phyloP scores from a whole-genome alignment of 2,329 filamentous ascomycete genomes.

The Diaporthe amygdali region DNA sequence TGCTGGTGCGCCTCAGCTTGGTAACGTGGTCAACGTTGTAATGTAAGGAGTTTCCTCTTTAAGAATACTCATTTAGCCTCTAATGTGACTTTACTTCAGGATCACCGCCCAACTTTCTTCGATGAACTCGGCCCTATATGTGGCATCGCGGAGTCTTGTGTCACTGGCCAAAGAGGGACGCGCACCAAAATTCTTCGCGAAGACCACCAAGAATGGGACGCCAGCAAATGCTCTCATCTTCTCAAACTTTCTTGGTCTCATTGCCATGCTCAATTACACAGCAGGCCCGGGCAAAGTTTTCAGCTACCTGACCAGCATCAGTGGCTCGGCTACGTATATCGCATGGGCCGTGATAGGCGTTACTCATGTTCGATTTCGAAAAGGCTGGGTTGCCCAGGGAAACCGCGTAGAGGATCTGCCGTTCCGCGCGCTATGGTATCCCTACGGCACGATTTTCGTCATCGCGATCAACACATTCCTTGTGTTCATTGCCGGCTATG shows the following conservation, averaged over 20 bases:
- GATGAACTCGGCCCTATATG: conserved; percentile 39
- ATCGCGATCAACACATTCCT: conserved; percentile 53
- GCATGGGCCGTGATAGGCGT: conserved; percentile 43
- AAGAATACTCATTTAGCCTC: no score
- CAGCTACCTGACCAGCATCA: conserved; percentile 22
- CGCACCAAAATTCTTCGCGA: conserved; percentile 34
- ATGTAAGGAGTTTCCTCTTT: conserved; percentile 26
- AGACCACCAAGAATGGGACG: conserved; percentile 34
- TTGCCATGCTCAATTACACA: conserved; percentile 37
- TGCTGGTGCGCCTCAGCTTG: conserved; percentile 34
- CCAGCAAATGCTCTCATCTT: conserved; percentile 36
- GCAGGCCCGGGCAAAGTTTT: conserved; percentile 36
- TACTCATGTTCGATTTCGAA: conserved; percentile 47
- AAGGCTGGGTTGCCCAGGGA: conserved; percentile 41
- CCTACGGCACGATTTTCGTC: conserved; percentile 55
- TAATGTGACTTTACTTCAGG: background rate
- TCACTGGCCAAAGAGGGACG: conserved; percentile 33
- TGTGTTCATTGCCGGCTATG: conserved; percentile 58
- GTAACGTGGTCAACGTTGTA: conserved; percentile 39
- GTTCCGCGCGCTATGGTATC: conserved; percentile 53
- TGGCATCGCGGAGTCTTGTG: conserved; percentile 35
- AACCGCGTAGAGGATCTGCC: conserved; percentile 47
- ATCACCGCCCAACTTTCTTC: conserved; percentile 40
- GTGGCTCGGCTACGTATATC: conserved; percentile 41
- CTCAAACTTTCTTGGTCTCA: conserved; percentile 35